Evolutionary conservation across 1,284 basidiomycete species (phyloP).

Genomic region (Microbotryum violaceum): DNA sequence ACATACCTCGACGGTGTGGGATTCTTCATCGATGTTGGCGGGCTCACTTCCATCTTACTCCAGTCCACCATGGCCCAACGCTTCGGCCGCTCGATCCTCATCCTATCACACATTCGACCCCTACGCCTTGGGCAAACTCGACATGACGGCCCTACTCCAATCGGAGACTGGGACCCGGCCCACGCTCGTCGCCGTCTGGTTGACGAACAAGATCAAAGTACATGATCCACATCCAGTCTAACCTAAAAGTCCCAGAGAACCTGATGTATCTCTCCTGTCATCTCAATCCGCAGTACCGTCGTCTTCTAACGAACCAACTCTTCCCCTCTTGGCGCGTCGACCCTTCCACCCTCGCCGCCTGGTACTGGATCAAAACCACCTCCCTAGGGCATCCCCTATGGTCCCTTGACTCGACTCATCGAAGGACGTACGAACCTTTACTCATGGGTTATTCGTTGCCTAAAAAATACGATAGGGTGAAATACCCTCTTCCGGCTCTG

Average conservation of each 20-base stretch:
- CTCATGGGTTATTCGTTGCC: not conserved
- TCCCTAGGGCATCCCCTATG: constrained; percentile 30
- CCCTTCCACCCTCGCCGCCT: constrained; percentile 8
- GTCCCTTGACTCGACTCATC: constrained; percentile 19
- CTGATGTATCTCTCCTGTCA: too few relatives aligned
- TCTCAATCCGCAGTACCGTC: constrained; percentile 19
- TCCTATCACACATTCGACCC: constrained; percentile 22
- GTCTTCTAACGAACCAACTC: constrained; percentile 30
- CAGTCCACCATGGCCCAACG: constrained; percentile 28
- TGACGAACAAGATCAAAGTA: constrained; percentile 24
- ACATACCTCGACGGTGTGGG: too few relatives aligned
- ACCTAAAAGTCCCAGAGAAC: too few relatives aligned
- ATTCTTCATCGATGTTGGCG: too few relatives aligned
- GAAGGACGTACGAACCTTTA: constrained; percentile 33
- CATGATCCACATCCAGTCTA: too few relatives aligned
- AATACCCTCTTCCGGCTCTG: not conserved
- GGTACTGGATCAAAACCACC: constrained; percentile 36
- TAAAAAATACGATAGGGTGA: too few relatives aligned
- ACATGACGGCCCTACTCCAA: not conserved
- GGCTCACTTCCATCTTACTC: too few relatives aligned
- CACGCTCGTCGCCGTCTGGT: constrained; percentile 21
- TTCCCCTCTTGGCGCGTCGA: constrained; percentile 30
- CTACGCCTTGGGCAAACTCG: constrained; percentile 22
- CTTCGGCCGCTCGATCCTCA: constrained; percentile 12
- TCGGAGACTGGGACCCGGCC: not conserved